phyloP scores from a whole-genome alignment of 208 protist genomes.

The Trypanosoma lewisi region DNA sequence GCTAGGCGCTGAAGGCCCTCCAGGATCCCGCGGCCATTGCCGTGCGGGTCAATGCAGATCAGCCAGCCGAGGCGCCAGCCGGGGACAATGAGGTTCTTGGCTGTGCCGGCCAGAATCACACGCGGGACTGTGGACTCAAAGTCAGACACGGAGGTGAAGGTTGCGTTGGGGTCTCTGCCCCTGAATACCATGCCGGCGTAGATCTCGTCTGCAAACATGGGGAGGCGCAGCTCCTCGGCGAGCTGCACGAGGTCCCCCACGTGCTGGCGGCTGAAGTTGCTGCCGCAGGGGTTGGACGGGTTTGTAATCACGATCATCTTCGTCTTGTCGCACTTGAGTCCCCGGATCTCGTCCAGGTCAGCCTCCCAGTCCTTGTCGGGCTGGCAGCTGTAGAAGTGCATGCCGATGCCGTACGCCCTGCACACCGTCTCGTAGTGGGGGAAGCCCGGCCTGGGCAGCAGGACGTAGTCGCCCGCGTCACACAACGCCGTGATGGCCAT shows the following conservation, averaged over 20 bases:
- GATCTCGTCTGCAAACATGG: conserved; percentile 94
- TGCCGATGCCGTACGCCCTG: conserved; percentile 74
- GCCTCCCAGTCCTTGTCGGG: conserved; percentile 86
- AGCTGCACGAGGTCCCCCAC: conserved; percentile 73
- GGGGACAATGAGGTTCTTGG: conserved; percentile 91
- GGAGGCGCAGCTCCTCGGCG: conserved; percentile 77
- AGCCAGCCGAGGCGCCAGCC: conserved; percentile 94
- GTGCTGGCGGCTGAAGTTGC: conserved; percentile 83
- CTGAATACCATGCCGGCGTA: conserved; percentile 93
- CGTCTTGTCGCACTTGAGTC: conserved; percentile 77
- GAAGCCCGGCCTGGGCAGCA: conserved; percentile 91
- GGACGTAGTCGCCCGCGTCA: conserved; percentile 88
- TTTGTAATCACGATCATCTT: conserved; percentile 91
- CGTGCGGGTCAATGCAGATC: conserved; percentile 63
- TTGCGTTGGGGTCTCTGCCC: conserved; percentile 25
- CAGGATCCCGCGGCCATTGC: conserved; percentile 30
- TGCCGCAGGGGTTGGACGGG: conserved; percentile 95
- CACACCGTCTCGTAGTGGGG: conserved; percentile 92
- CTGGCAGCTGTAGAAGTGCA: conserved; percentile 77
- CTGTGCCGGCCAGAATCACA: conserved; percentile 83
- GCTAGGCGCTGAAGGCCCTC: conserved; percentile 51
- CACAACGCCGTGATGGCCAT: conserved; percentile 75
- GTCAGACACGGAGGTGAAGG: conserved; percentile 77
- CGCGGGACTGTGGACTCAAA: conserved; percentile 81
- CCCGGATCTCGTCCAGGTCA: conserved; percentile 70